Evolutionary conservation across 495 filamentous ascomycete species (phyloP).

Genomic region (Lasiosphaeria miniovina): DNA sequence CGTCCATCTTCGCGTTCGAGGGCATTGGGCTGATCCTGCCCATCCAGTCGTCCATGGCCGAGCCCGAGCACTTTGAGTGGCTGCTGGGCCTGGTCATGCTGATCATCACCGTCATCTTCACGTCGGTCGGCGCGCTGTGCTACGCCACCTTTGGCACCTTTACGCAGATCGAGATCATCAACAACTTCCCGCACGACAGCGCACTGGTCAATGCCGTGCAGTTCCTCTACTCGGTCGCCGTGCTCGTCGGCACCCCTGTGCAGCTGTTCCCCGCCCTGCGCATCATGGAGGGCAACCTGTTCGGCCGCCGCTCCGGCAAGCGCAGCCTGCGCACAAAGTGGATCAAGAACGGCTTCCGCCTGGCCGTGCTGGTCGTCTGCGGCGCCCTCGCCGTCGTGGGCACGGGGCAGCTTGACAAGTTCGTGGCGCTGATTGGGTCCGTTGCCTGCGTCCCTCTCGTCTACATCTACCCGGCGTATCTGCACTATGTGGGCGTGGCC

Average conservation of each 20-base stretch:
- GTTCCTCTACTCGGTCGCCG: constrained; percentile 62
- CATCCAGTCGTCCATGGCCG: constrained; percentile 60
- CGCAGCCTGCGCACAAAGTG: constrained; percentile 53
- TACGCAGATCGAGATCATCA: constrained; percentile 61
- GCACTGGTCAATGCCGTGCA: constrained; percentile 64
- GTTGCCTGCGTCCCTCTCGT: constrained; percentile 79
- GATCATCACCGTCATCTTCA: constrained; percentile 62
- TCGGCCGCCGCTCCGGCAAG: constrained; percentile 56
- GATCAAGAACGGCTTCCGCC: constrained; percentile 62
- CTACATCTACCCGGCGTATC: constrained; percentile 81
- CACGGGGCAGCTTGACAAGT: constrained; percentile 60
- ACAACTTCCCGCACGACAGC: constrained; percentile 60
- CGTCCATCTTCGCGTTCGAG: constrained; percentile 66
- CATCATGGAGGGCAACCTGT: constrained; percentile 56
- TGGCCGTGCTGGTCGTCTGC: constrained; percentile 46
- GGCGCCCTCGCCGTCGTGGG: constrained; percentile 51
- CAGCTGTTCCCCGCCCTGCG: constrained; percentile 63
- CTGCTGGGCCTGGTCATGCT: constrained; percentile 59
- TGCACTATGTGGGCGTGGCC: constrained; percentile 61
- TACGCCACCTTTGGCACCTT: constrained; percentile 60
- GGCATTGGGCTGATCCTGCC: constrained; percentile 65
- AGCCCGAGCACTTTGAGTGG: constrained; percentile 56
- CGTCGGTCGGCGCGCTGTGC: constrained; percentile 60
- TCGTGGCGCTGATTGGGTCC: constrained; percentile 61
- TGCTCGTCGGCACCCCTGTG: constrained; percentile 60